Evolutionary conservation across 75 land plant species (phyloP), one percentile per base, ranked within the genome.

Genomic region (Picea sitchensis): DNA sequence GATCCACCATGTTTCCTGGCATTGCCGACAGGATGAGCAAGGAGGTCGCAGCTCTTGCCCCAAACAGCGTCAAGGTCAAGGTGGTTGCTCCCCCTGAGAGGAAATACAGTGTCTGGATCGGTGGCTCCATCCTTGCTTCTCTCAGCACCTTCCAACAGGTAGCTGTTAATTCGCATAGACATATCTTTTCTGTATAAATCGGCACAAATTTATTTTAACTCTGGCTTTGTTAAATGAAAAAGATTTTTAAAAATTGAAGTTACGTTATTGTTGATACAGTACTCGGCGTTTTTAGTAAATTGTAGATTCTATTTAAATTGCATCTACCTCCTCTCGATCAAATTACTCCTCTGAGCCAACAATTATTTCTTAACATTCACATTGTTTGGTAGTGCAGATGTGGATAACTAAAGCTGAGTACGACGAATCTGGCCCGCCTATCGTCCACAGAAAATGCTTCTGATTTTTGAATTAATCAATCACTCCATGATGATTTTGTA

Each of bases 21-120:
- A 84, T 84, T 69, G 86, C 83, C 3, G 85, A 84, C n/a, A 68
- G 85, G 41, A 84, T 84, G 85, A 84, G 76, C 84, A 86, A 81
- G 77, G 88, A 86, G 68, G 87, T 86, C 32, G 78, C 88, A 2
- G 83, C 88, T 3, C 88, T 86, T 60, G 88, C 88, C 14, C 88
- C 88, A 6, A 77, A 60, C 32, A 77, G 69, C 62, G 75, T 86
- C 77, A 86, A 85, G 88, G 78, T 86, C 30, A 86, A 85, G 88
- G 88, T 86, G 73, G 88, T 86, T 2, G 88, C 88, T 1, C 88
- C 88, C 12, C 88, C 88, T 64, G 83, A 83, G 73, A 74, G 85
- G 78, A 81, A 83, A 54, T 83, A 83, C 20, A 81, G 85, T 81
- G 85, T 83, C 38, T 83, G 85, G 85, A 83, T 83, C 65, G 85